phyloP scores from a whole-genome alignment of 345 rosid genomes.

The Melaleuca alternifolia region DNA sequence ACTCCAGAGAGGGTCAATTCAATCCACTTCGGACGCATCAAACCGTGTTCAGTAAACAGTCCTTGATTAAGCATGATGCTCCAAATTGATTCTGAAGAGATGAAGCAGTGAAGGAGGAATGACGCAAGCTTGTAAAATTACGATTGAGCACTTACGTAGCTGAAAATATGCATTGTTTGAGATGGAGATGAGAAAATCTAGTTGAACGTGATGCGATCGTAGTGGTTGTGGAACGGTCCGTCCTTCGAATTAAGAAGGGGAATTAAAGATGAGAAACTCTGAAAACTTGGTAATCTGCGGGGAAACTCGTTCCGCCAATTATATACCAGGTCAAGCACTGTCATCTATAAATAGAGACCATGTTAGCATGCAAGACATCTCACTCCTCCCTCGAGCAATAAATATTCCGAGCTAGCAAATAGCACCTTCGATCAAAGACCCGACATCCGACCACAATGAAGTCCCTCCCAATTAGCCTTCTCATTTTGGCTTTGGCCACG shows the following conservation, averaged over 20 bases:
- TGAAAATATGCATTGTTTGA: neutral
- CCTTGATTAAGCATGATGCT: neutral
- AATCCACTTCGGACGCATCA: neutral
- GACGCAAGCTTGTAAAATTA: neutral
- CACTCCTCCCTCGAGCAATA: neutral
- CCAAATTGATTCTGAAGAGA: neutral
- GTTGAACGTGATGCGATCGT: neutral
- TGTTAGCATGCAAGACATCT: neutral
- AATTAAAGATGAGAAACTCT: neutral
- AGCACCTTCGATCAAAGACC: neutral
- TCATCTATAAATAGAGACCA: neutral
- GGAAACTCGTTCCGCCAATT: neutral
- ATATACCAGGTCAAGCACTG: neutral
- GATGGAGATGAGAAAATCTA: neutral
- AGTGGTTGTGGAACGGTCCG: neutral
- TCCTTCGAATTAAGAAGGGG: neutral
- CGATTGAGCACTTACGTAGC: neutral
- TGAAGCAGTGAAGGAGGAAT: neutral
- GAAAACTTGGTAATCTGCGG: neutral
- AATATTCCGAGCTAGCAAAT: neutral
- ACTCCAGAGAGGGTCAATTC: neutral
- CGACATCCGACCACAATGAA: neutral
- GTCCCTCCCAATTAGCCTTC: neutral
- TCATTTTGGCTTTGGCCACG: neutral
- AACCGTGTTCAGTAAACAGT: neutral